phyloP scores from a whole-genome alignment of 306 rosid species.

The Alnus glutinosa region DNA sequence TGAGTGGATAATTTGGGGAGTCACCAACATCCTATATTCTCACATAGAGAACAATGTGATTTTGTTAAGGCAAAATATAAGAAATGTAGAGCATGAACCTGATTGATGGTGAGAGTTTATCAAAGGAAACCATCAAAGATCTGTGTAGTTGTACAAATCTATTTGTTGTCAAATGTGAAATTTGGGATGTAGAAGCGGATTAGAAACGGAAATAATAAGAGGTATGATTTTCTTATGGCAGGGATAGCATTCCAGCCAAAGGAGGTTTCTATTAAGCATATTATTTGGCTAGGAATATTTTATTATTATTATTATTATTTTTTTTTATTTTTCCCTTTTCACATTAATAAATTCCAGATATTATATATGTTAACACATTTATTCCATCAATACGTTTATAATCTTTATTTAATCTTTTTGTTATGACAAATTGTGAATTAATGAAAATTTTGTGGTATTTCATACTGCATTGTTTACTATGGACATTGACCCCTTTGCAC shows the following conservation, averaged over 20 bases:
- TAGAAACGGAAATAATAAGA: neutral
- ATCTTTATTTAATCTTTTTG: neutral
- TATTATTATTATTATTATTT: no score
- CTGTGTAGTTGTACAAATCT: neutral
- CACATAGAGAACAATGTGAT: neutral
- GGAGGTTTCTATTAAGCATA: neutral
- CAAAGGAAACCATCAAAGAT: neutral
- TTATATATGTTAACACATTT: neutral
- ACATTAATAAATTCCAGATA: neutral
- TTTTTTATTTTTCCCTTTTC: neutral
- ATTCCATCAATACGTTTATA: neutral
- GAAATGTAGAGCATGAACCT: neutral
- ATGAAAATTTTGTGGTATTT: slow-evolving; percentile 1
- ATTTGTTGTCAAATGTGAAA: neutral
- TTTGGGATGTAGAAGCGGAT: neutral
- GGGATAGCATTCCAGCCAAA: neutral
- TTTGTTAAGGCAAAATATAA: neutral
- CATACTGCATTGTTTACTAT: neutral
- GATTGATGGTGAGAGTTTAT: neutral
- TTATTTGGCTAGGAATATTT: neutral
- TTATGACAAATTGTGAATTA: slow-evolving; percentile 12
- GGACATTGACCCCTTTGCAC: slow-evolving; percentile 8
- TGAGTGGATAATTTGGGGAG: neutral
- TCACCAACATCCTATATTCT: neutral
- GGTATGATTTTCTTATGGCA: neutral